Evolutionary conservation across 2,329 filamentous ascomycete genomes (phyloP).

Genomic region (Verticillium nubilum): DNA sequence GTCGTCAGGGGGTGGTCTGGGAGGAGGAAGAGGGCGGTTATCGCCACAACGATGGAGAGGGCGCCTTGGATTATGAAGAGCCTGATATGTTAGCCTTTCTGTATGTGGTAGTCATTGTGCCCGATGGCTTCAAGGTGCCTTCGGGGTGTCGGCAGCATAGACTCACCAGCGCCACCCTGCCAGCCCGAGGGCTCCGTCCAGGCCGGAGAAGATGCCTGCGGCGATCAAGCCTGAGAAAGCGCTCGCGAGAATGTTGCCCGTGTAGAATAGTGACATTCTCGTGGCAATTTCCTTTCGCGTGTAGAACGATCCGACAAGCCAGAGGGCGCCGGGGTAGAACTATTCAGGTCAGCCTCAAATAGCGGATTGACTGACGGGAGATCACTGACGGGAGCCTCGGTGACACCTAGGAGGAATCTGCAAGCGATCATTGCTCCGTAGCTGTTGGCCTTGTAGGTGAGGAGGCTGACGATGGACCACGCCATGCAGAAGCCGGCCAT

Average conservation of each 20-base stretch:
- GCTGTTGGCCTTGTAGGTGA: conserved; percentile 33
- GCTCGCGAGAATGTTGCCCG: conserved; percentile 27
- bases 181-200: conserved; percentile 18
- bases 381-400: conserved; percentile 28
- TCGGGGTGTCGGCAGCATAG: too few species aligned
- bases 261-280: conserved; percentile 38
- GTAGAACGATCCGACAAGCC: conserved; percentile 47
- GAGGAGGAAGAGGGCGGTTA: conserved; percentile 14
- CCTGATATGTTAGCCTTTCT: too few species aligned
- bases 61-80: conserved; percentile 21
- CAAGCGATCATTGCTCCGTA: conserved; percentile 30
- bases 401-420: conserved; percentile 31
- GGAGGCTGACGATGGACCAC: conserved; percentile 33
- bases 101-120: too few species aligned
- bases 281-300: conserved; percentile 40
- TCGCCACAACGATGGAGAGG: conserved; percentile 14
- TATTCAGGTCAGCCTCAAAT: too few species aligned
- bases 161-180: conserved; percentile 25
- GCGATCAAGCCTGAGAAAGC: conserved; percentile 38
- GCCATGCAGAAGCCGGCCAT: conserved; percentile 13
- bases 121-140: too few species aligned
- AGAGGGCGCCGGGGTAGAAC: conserved; percentile 24
- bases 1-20: conserved; percentile 24
- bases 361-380: too few species aligned
- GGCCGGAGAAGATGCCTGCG: conserved; percentile 28